These are phyloP conservation scores for Oxyria digyna DNA, from an alignment of 148 eudicot species.

Conservation along the genomic window DNA sequence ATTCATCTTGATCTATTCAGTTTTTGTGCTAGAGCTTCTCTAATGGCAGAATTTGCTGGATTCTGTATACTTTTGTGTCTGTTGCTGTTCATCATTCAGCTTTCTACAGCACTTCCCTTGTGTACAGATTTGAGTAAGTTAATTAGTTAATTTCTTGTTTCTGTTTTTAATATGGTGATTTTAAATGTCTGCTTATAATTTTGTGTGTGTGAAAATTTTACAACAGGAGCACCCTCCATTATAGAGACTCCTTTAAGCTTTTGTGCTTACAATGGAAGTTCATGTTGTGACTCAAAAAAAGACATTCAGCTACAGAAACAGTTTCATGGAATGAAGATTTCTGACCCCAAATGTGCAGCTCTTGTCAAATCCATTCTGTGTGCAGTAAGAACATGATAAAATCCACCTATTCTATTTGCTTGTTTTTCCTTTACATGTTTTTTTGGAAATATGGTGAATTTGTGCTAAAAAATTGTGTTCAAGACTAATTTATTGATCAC, in stretches of 20 bases:
- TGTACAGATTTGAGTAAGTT: slow-evolving; percentile 67
- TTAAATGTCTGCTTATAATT: neutral
- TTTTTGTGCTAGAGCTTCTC: neutral
- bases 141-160: neutral
- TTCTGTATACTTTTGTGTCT: slow-evolving; percentile 14
- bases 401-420: neutral
- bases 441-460: too few species aligned
- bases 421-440: too few species aligned
- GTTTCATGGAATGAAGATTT: slow-evolving; percentile 55
- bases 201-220: neutral
- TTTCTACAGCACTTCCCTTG: slow-evolving; percentile 49
- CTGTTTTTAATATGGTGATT: neutral
- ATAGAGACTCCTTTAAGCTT: slow-evolving; percentile 29
- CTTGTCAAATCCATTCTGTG: slow-evolving; percentile 69
- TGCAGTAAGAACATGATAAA: slow-evolving; percentile 38
- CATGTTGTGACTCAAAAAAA: slow-evolving; percentile 56
- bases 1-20: neutral
- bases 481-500: too few species aligned
- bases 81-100: slow-evolving; percentile 25
- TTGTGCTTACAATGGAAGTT: slow-evolving; percentile 54
- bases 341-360: slow-evolving; percentile 63
- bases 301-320: slow-evolving; percentile 50
- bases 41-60: neutral
- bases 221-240: slow-evolving; percentile 55
- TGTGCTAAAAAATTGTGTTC: too few species aligned